These are phyloP conservation scores for Ochromonas danica DNA, from an alignment of 108 stramenopile species.

Conservation along the genomic window DNA sequence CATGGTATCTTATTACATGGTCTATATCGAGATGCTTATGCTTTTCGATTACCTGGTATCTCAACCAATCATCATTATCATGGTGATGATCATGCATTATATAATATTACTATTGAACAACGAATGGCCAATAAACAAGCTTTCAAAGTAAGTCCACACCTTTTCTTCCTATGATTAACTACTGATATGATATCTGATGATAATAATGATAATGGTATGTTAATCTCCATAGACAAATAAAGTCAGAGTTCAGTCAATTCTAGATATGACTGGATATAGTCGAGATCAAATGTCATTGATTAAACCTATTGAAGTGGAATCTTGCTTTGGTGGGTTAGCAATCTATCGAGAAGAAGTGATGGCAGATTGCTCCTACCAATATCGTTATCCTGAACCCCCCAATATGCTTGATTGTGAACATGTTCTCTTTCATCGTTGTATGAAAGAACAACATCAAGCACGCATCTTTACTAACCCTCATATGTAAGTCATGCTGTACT, in stretches of 20 bases:
- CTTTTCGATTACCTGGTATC: not conserved
- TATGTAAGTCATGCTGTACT: not conserved
- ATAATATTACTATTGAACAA: not conserved
- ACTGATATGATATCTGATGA: no score
- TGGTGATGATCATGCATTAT: not conserved
- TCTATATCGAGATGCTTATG: conserved; percentile 16
- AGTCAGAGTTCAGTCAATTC: not conserved
- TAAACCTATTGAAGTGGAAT: not conserved
- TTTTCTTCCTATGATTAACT: no score
- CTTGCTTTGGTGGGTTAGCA: conserved; percentile 22
- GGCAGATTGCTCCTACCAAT: not conserved
- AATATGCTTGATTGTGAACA: conserved; percentile 10
- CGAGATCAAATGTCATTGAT: not conserved
- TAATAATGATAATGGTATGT: not conserved
- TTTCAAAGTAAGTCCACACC: not conserved
- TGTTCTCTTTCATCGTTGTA: not conserved
- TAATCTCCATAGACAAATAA: not conserved
- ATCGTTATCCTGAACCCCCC: not conserved
- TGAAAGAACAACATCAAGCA: not conserved
- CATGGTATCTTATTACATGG: conserved; percentile 3
- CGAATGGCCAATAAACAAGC: not conserved
- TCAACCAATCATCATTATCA: conserved; percentile 1
- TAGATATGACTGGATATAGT: not conserved
- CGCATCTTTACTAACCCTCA: not conserved
- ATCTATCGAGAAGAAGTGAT: not conserved